Conservation (phyloP, 805 yeast genomes). For the baker's yeast (Saccharomyces cerevisiae) region DNA sequence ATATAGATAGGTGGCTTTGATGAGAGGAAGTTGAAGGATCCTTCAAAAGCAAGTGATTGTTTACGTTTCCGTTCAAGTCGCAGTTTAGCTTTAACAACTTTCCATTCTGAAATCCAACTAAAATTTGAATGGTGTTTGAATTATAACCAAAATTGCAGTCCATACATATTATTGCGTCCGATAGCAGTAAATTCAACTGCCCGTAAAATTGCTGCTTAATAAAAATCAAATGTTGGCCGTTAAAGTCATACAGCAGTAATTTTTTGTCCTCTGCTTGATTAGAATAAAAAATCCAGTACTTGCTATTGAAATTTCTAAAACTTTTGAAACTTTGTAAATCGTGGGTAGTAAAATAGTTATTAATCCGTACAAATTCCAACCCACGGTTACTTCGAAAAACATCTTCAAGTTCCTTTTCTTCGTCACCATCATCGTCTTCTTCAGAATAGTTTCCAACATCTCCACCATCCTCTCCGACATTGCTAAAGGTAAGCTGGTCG, state of each 20-base stretch:
- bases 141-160: neutral
- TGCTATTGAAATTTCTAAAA: neutral
- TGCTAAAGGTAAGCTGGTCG: neutral
- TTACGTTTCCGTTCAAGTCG: neutral
- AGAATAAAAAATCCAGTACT: neutral
- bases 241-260: neutral
- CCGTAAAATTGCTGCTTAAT: neutral
- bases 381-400: neutral
- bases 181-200: neutral
- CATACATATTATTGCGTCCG: neutral
- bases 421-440: neutral
- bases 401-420: neutral
- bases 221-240: neutral
- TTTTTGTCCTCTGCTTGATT: neutral
- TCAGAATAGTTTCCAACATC: neutral
- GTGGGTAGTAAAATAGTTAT: neutral
- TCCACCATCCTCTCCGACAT: neutral
- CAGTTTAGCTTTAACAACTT: neutral
- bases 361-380: neutral
- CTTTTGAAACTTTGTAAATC: neutral
- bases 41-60: neutral
- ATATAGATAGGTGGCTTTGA: neutral
- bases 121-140: neutral
- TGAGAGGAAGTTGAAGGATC: neutral
- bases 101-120: neutral